phyloP scores from a whole-genome alignment of 768 basidiomycete species.

The Coprinellus aureogranulatus region DNA sequence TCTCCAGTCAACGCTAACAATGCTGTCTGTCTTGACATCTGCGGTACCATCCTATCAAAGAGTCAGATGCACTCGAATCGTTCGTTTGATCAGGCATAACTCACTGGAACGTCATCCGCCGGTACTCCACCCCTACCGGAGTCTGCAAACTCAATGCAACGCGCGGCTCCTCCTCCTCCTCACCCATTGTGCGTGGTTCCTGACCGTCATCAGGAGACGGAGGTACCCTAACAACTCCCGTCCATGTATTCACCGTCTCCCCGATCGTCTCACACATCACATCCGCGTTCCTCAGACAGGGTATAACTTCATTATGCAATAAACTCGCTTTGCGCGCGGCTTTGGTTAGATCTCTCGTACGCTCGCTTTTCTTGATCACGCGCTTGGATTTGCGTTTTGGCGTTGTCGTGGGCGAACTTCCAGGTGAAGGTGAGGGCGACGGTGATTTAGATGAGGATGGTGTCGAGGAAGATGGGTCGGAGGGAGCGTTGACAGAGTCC shows the following conservation, averaged over 20 bases:
- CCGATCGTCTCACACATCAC: conserved; percentile 3
- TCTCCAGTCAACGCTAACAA: conserved; percentile 5
- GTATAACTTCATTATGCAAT: conserved; percentile 6
- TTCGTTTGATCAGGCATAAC: not conserved
- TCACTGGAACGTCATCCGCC: conserved; percentile 4
- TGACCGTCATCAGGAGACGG: not conserved
- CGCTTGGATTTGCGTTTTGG: not conserved
- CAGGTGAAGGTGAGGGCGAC: not conserved
- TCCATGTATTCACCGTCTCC: conserved; percentile 9
- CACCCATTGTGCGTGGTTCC: not conserved
- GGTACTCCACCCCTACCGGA: not conserved
- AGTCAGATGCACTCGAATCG: too few species aligned
- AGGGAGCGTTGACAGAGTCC: not conserved
- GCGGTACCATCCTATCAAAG: conserved; percentile 8
- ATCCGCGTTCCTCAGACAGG: conserved; percentile 1
- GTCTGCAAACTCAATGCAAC: not conserved
- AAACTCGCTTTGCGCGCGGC: conserved; percentile 4
- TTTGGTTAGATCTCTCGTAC: not conserved
- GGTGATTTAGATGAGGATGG: not conserved
- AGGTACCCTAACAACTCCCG: conserved; percentile 5
- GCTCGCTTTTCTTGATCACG: conserved; percentile 1
- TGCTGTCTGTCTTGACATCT: conserved; percentile 3
- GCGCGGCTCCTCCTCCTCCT: not conserved
- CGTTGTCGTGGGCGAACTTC: conserved; percentile 5
- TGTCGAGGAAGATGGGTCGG: not conserved